Base-by-base conservation (phyloP, 2,329 filamentous ascomycete genomes). In the Ophiocordyceps polyrhachis-furcata region DNA sequence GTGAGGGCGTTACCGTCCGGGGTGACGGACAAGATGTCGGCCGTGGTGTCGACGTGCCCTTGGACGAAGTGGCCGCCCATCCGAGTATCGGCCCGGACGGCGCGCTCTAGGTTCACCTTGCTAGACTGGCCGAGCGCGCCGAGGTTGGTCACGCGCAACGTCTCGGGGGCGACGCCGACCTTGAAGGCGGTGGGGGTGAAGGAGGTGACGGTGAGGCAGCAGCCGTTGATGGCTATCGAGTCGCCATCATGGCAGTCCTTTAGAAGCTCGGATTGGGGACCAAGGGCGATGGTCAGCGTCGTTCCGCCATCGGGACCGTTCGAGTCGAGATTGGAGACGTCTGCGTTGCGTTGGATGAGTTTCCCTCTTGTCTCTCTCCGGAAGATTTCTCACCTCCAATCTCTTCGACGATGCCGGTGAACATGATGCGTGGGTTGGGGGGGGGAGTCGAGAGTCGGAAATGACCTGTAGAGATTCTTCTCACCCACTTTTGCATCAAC, bases 1-100 rank as follows among this genome's bases (percentile, higher is more conserved):
- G 85, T 93, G 49, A 93, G 62, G 7, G 91, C 85, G 64, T 96
- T 94, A 46, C 89, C 87, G 62, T 98, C 91, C 3, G 80, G 78
- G 17, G 73, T 79, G 32, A 83, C 74, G 40, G 74, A 73, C 37
- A 80, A 58, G 48, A 98, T 83, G 40, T 73, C 74, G 0, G 89
- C 91, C 37, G 81, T 78, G 12, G 86, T 89, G 63, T 98, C 93
- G 48, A 98, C 89, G 62, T 98, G 91, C 38, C 91, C 91, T 65
- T 98, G 93, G 29, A 96, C 89, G 56, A 96, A 94, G 66, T 98
- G 91, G 0, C 91, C 91, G 42, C 93, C 91, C 86, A 98, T 96
- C 45, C 91, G 84, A 41, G 89, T 95, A 55, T 83, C 76, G 5
- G 87, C 86, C 17, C 83, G 81, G 45, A 98, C 88, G 4, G 91